Conservation (phyloP, 176 grass and related monocot species). For the Tillandsia fasciculata region DNA sequence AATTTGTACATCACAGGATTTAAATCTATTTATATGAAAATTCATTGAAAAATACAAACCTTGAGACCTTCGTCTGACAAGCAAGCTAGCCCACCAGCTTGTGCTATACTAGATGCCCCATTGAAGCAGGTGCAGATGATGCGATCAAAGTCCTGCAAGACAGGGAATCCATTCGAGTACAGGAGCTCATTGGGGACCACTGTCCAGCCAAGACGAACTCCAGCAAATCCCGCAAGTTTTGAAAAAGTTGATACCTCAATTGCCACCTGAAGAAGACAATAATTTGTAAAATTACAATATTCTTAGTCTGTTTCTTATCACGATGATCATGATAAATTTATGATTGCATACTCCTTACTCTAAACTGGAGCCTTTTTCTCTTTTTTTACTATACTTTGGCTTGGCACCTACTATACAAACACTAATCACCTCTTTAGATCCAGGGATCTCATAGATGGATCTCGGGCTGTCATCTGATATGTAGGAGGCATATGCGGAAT, state of each 20-base stretch:
- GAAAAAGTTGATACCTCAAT: constrained; percentile 96
- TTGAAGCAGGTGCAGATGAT: constrained; percentile 88
- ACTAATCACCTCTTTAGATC: constrained; percentile 49
- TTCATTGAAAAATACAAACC: constrained; percentile 8
- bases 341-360: no score
- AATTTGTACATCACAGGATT: no score
- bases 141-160: constrained; percentile 78
- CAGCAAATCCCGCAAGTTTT: constrained; percentile 89
- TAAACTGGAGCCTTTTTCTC: no score
- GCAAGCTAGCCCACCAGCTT: constrained; percentile 66
- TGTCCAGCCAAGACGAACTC: constrained; percentile 74
- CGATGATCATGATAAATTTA: not conserved
- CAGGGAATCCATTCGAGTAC: constrained; percentile 42
- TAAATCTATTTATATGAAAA: not conserved
- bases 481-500: constrained; percentile 65
- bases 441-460: constrained; percentile 92
- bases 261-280: constrained; percentile 36
- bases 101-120: constrained; percentile 76
- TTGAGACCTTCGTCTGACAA: constrained; percentile 43
- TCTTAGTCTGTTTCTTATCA: not conserved
- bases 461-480: constrained; percentile 28
- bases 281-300: not conserved
- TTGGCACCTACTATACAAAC: not conserved
- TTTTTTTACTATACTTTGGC: no score
- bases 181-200: constrained; percentile 76